Evolutionary conservation across 2,329 filamentous ascomycete species (phyloP).

Genomic region (Pestalotiopsis sp.): DNA sequence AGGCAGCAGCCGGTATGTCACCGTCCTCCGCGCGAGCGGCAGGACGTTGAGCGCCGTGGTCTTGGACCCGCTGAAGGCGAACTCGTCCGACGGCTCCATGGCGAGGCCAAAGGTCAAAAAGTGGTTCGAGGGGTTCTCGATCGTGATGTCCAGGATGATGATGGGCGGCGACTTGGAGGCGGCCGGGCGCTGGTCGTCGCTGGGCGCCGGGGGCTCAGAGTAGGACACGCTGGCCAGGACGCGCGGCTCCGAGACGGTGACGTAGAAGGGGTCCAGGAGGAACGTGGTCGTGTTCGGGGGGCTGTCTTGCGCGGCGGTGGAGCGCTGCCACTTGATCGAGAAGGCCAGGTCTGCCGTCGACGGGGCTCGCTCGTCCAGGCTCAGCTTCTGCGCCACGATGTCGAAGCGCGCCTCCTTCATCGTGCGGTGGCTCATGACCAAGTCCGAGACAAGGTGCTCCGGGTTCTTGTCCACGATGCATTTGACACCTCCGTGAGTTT

Average conservation of each 20-base stretch:
- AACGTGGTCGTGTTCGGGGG: constrained; percentile 65
- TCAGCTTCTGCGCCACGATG: constrained; percentile 72
- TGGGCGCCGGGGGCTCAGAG: constrained; percentile 29
- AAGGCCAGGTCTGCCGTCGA: constrained; percentile 75
- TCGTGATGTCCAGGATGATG: constrained; percentile 56
- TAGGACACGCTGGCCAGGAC: constrained; percentile 66
- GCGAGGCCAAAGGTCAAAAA: constrained; percentile 89
- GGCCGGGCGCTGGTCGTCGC: constrained; percentile 20
- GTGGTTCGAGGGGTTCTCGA: constrained; percentile 94
- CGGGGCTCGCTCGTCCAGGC: constrained; percentile 78
- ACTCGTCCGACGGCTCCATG: constrained; percentile 91
- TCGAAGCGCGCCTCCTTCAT: constrained; percentile 73
- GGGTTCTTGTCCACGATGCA: constrained; percentile 49
- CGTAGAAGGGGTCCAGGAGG: constrained; percentile 74
- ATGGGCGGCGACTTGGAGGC: constrained; percentile 36
- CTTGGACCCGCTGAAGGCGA: constrained; percentile 91
- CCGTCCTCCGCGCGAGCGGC: constrained; percentile 72
- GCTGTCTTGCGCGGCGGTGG: constrained; percentile 17
- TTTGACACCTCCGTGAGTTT: constrained; percentile 60
- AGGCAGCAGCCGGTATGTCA: constrained; percentile 76
- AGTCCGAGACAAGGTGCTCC: constrained; percentile 39
- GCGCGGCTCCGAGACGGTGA: constrained; percentile 82
- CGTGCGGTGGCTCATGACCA: constrained; percentile 62
- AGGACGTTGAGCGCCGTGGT: constrained; percentile 76
- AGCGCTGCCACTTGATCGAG: constrained; percentile 74